Percentiles rank a stretch among this genome's conserved stretches.
Evolutionary conservation across 1,284 basidiomycete species (phyloP).

Genomic region (Apiotrichum domesticum): DNA sequence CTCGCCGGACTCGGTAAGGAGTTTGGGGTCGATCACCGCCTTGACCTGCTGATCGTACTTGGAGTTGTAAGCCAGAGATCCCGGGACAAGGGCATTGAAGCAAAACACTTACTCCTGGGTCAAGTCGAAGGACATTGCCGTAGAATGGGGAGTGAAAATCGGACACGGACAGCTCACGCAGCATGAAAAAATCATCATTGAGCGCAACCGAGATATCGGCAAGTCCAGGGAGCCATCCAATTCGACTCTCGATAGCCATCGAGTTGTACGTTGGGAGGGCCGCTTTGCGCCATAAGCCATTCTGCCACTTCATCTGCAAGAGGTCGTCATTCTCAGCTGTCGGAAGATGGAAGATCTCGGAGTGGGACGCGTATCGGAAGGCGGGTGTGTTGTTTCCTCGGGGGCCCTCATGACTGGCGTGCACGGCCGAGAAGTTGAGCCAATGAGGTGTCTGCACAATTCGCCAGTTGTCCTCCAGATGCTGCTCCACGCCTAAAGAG

Average conservation of each 20-base stretch:
- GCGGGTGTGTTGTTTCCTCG: conserved; percentile 19
- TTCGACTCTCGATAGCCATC: conserved; percentile 41
- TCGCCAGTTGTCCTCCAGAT: conserved; percentile 20
- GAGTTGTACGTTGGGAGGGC: conserved; percentile 45
- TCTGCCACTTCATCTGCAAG: conserved; percentile 28
- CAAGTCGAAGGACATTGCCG: conserved; percentile 41
- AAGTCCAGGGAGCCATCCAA: conserved; percentile 42
- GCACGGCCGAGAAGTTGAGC: conserved; percentile 31
- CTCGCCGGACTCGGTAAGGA: conserved; percentile 38
- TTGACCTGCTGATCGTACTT: conserved; percentile 31
- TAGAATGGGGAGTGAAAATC: conserved; percentile 42
- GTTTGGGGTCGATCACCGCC: conserved; percentile 26
- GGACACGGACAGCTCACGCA: conserved; percentile 26
- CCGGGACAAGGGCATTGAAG: background rate
- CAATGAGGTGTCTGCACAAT: conserved; percentile 41
- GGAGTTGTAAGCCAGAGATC: background rate
- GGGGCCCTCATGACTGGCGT: conserved; percentile 1
- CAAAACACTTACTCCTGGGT: conserved; percentile 24
- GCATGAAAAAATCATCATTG: conserved; percentile 44
- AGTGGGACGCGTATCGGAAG: conserved; percentile 36
- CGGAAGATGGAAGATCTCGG: conserved; percentile 42
- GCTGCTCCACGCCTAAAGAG: background rate
- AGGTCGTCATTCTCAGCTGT: conserved; percentile 1
- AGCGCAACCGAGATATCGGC: conserved; percentile 34
- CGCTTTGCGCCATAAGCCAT: conserved; percentile 29